Conservation (phyloP, 148 eudicot species). For the Nyssa sinensis region DNA sequence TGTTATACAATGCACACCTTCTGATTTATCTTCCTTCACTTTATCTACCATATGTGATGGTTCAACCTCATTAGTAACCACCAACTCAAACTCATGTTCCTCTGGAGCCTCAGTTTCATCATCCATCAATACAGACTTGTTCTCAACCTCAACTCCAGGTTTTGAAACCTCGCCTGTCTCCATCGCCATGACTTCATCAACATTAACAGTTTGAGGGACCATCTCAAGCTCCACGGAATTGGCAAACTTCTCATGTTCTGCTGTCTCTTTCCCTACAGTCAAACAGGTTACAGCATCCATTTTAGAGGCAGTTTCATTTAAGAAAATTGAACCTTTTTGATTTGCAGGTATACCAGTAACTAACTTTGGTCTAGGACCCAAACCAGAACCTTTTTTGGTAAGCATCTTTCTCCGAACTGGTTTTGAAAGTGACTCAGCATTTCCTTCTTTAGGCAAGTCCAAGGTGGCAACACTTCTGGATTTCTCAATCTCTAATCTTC, state of each 20-base stretch:
- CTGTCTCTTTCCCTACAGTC: constrained; percentile 20
- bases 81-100: constrained; percentile 27
- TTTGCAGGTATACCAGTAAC: constrained; percentile 33
- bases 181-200: constrained; percentile 8
- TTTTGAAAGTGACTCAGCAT: constrained; percentile 33
- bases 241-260: constrained; percentile 4
- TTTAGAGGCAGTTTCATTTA: constrained; percentile 20
- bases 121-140: constrained; percentile 29
- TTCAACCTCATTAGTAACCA: constrained; percentile 16
- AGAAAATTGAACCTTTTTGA: constrained; percentile 35
- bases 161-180: constrained; percentile 12
- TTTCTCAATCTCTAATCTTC: constrained; percentile 27
- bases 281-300: constrained; percentile 22
- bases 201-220: constrained; percentile 14
- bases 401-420: constrained; percentile 44
- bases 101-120: constrained; percentile 69
- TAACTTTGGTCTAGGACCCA: constrained; percentile 52
- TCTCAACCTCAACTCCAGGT: constrained; percentile 15
- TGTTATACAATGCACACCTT: neutral
- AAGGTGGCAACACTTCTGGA: constrained; percentile 23
- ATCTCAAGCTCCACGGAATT: constrained; percentile 17
- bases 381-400: constrained; percentile 60
- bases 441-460: constrained; percentile 25
- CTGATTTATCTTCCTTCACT: constrained; percentile 7
- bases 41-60: neutral